Evolutionary conservation across 495 filamentous ascomycete genomes (phyloP).

Genomic region (Lophiotrema nucula): DNA sequence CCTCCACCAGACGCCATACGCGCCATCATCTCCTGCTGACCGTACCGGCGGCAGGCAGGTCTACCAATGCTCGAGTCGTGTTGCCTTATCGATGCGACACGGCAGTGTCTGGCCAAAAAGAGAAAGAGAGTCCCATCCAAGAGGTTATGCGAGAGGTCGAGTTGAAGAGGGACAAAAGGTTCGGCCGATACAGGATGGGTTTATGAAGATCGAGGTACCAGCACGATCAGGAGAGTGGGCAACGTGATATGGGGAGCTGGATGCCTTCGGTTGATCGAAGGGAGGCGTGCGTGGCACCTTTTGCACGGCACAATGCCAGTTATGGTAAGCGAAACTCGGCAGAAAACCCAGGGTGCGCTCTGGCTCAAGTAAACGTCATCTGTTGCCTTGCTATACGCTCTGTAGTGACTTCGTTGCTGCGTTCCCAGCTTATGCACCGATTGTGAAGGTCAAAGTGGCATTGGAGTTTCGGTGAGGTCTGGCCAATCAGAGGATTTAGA

Average conservation of each 20-base stretch:
- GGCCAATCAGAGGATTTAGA: constrained; percentile 1
- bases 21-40: constrained; percentile 11
- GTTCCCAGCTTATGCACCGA: too few relatives aligned
- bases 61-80: too few relatives aligned
- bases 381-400: not conserved
- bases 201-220: too few relatives aligned
- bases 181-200: too few relatives aligned
- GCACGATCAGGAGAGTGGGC: not conserved
- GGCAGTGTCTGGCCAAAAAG: too few relatives aligned
- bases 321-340: not conserved
- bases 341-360: not conserved
- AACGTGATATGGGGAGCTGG: constrained; percentile 19
- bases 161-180: too few relatives aligned
- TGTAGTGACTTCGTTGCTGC: not conserved
- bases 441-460: not conserved
- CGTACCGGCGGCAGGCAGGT: not conserved
- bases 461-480: not conserved
- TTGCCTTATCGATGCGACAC: too few relatives aligned
- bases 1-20: constrained; percentile 18
- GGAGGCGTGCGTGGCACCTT: not conserved
- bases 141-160: too few relatives aligned
- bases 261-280: not conserved
- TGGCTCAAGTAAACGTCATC: not conserved
- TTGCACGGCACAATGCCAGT: not conserved
- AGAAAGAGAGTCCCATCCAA: too few relatives aligned